Percentiles rank a stretch among this genome's conserved stretches.
Evolutionary conservation across 208 protist species (phyloP).

Genomic region (Tritrichomonas musculus): DNA sequence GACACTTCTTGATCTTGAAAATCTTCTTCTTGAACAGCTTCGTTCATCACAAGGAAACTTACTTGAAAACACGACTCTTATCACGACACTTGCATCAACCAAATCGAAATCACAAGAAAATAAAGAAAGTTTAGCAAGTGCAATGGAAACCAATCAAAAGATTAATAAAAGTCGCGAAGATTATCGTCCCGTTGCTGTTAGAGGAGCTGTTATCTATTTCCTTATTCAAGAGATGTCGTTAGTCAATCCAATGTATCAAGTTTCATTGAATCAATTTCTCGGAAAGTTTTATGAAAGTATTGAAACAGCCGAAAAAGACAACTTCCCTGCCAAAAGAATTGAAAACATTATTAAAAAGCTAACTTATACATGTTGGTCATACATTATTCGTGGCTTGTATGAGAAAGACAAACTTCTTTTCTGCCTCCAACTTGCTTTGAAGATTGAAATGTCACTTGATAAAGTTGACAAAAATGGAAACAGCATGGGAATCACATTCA

Average conservation of each 20-base stretch:
- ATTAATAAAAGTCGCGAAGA: slow-evolving; percentile 87
- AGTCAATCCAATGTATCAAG: slow-evolving; percentile 95
- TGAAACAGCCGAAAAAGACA: slow-evolving; percentile 63
- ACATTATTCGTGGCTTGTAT: slow-evolving; percentile 89
- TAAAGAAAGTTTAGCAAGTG: slow-evolving; percentile 76
- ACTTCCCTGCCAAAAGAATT: slow-evolving; percentile 80
- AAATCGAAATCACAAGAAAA: slow-evolving; percentile 89
- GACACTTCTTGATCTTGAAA: slow-evolving; percentile 75
- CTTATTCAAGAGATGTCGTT: slow-evolving; percentile 90
- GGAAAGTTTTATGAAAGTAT: slow-evolving; percentile 83
- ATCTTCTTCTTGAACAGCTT: slow-evolving; percentile 85
- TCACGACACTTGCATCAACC: slow-evolving; percentile 82
- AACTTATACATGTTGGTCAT: slow-evolving; percentile 78
- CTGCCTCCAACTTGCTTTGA: slow-evolving; percentile 83
- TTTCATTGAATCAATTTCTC: slow-evolving; percentile 89
- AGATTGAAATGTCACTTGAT: slow-evolving; percentile 60
- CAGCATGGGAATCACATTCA: neutral
- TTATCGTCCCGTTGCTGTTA: slow-evolving; percentile 85
- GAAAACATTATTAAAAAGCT: slow-evolving; percentile 82
- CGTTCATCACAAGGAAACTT: slow-evolving; percentile 63
- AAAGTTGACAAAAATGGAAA: neutral
- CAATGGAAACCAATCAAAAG: slow-evolving; percentile 82
- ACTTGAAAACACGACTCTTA: slow-evolving; percentile 67
- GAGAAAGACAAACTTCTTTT: slow-evolving; percentile 91
- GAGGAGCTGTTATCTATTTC: slow-evolving; percentile 95